These are phyloP conservation scores for Ogataea methanolica DNA, from an alignment of 805 yeast species.

Conservation along the genomic window DNA sequence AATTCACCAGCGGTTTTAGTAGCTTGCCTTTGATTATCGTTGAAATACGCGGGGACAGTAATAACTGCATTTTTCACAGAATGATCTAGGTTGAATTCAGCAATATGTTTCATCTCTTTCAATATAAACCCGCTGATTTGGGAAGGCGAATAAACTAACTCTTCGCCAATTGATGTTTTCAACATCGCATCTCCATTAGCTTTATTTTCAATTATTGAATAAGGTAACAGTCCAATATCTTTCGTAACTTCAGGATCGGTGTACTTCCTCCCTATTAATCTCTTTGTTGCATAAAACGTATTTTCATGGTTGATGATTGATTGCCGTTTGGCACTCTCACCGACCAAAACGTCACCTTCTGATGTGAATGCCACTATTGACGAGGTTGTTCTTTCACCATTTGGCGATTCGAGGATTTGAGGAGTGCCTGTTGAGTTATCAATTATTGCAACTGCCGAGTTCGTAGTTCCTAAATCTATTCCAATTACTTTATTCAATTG, in stretches of 20 bases:
- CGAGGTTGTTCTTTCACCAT: slow-evolving; percentile 81
- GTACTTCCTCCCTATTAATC: slow-evolving; percentile 90
- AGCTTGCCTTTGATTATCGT: slow-evolving; percentile 87
- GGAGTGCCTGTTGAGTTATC: slow-evolving; percentile 61
- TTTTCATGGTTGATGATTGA: slow-evolving; percentile 92
- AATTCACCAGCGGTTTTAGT: slow-evolving; percentile 94
- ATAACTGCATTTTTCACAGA: slow-evolving; percentile 83
- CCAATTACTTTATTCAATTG: slow-evolving; percentile 57
- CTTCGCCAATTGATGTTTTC: slow-evolving; percentile 60
- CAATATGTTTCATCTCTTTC: slow-evolving; percentile 93
- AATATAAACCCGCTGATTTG: slow-evolving; percentile 92
- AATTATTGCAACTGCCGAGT: slow-evolving; percentile 84
- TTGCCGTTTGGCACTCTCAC: slow-evolving; percentile 94
- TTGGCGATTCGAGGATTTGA: slow-evolving; percentile 72
- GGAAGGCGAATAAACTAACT: slow-evolving; percentile 86
- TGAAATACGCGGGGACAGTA: slow-evolving; percentile 85
- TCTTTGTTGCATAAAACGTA: slow-evolving; percentile 91
- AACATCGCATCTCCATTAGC: slow-evolving; percentile 94
- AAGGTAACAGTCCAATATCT: slow-evolving; percentile 84
- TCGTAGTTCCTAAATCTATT: slow-evolving; percentile 84
- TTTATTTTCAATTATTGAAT: slow-evolving; percentile 81
- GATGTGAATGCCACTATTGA: slow-evolving; percentile 93
- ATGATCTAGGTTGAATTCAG: slow-evolving; percentile 77
- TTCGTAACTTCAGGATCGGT: slow-evolving; percentile 87
- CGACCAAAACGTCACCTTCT: slow-evolving; percentile 83